Base-by-base conservation (phyloP, 306 rosid genomes). In the Cicer bijugum region DNA sequence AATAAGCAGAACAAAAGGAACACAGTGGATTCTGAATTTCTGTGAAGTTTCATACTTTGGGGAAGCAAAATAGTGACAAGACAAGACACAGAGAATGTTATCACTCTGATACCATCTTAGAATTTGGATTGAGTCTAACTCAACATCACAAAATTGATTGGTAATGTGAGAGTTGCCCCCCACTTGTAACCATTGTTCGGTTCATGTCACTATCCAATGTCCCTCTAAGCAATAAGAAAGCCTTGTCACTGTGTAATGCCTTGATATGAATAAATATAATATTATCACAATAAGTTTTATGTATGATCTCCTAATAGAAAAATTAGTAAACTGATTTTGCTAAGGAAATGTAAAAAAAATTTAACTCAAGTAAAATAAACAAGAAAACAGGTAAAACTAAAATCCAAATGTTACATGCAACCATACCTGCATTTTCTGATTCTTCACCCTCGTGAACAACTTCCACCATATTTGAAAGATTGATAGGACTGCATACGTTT, bases 381-480 rank as follows among this genome's bases (percentile, higher is more conserved):
- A 12, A 57, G 35, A 47, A 67, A 12, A 39, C 20, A 15, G 6
- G 6, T 63, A 40, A 72, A 46, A 67, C 14, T 44, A 47, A 28
- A 40, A 15, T 14, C 60, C 35, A 28, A 28, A 17, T 14, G 10
- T 15, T 51, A 74, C 10, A 38, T 11, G 56, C 63, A 62, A 74
- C 11, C 48, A 11, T 35, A 68, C 65, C 82, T 50, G 76, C 47
- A n/a, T 59, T 45, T 64, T 72, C 68, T n/a, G 8, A 28, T 51
- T 77, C 68, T 67, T 48, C 65, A 53, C 35, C 6, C 6, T 9
- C 68, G 46, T 16, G 28, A 40, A 76, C 67, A 46, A 16, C 78
- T 23, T 47, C 78, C 59, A 16, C 47, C 20, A 9, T 0, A 47
- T 62, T 17, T 46, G 40, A 60, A 12, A 46, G 55, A 75, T 46